These are phyloP conservation scores for Nematodospora anomalae DNA, from an alignment of 1,139 yeast species.

Conservation along the genomic window DNA sequence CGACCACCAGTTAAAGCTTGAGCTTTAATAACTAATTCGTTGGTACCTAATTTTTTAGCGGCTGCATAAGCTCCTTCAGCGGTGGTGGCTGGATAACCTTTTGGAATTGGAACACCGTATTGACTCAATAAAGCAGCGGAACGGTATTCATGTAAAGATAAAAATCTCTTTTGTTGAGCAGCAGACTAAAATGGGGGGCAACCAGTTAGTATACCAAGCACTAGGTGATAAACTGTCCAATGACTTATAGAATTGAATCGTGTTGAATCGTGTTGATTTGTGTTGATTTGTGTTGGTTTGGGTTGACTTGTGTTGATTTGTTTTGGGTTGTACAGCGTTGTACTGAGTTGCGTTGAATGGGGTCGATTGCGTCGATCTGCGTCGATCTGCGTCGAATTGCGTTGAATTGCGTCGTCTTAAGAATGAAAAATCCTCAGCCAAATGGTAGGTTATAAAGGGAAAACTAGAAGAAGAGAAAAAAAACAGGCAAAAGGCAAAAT, in stretches of 20 bases:
- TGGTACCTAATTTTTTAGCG: slow-evolving; percentile 64
- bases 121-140: slow-evolving; percentile 82
- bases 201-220: no score
- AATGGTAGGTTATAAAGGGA: no score
- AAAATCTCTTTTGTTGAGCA: slow-evolving; percentile 55
- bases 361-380: no score
- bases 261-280: slow-evolving; percentile 7
- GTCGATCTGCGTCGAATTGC: no score
- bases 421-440: no score
- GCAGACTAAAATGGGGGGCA: slow-evolving; percentile 18
- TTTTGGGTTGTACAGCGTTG: no score
- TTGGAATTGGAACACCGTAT: slow-evolving; percentile 90
- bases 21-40: slow-evolving; percentile 92
- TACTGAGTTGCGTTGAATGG: no score
- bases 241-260: no score
- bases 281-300: background rate
- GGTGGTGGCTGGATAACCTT: slow-evolving; percentile 87
- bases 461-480: no score
- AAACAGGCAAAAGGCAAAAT: no score
- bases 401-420: no score
- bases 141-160: slow-evolving; percentile 94
- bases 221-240: no score
- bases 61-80: slow-evolving; percentile 83
- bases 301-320: background rate
- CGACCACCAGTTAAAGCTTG: slow-evolving; percentile 99